Evolutionary conservation across 805 yeast species (phyloP).

Genomic region (Monosporozyma unispora): DNA sequence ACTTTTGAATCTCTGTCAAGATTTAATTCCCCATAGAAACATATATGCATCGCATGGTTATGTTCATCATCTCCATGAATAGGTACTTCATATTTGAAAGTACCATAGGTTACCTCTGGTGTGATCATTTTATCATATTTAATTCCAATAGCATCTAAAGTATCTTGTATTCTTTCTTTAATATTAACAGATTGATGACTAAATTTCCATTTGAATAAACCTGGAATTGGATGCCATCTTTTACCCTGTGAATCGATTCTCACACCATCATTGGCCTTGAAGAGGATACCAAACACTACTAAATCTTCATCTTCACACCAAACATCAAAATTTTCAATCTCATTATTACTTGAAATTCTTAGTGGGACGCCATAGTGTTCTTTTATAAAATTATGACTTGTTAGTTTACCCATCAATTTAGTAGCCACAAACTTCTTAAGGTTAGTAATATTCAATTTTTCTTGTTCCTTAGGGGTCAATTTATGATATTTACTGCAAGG

Average conservation of each 20-base stretch:
- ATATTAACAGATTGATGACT: slow-evolving; percentile 19
- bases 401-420: slow-evolving; percentile 18
- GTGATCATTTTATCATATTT: slow-evolving; percentile 20
- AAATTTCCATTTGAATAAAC: slow-evolving; percentile 21
- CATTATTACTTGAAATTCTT: slow-evolving; percentile 10
- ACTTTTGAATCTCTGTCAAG: slow-evolving; percentile 16
- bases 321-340: slow-evolving; percentile 14
- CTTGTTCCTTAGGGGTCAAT: slow-evolving; percentile 17
- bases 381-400: slow-evolving; percentile 25
- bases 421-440: slow-evolving; percentile 15
- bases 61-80: slow-evolving; percentile 12
- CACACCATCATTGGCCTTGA: slow-evolving; percentile 12
- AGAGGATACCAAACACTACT: slow-evolving; percentile 20
- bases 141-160: slow-evolving; percentile 17
- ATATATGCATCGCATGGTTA: slow-evolving; percentile 19
- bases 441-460: slow-evolving; percentile 12
- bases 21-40: slow-evolving; percentile 26
- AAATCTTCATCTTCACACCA: slow-evolving; percentile 29
- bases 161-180: slow-evolving; percentile 8
- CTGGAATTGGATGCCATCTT: slow-evolving; percentile 21
- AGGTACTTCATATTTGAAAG: slow-evolving; percentile 25
- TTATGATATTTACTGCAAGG: slow-evolving; percentile 21
- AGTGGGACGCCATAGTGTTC: slow-evolving; percentile 28
- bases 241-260: background rate
- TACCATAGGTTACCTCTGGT: slow-evolving; percentile 20